These are phyloP conservation scores for Aureobasidium vineae DNA, from an alignment of 2,329 filamentous ascomycete species.

Conservation along the genomic window DNA sequence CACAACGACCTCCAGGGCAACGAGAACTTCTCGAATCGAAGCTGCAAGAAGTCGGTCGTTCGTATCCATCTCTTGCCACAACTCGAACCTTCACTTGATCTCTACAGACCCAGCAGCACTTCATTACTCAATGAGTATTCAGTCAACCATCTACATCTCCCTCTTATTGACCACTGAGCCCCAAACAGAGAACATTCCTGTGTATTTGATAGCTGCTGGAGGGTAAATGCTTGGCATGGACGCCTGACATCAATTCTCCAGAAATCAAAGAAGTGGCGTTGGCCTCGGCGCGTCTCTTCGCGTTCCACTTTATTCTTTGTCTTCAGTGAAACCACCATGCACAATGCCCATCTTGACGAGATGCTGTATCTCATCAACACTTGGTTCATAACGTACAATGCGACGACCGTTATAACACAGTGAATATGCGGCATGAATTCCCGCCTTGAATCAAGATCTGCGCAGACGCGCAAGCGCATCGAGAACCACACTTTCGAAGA, in stretches of 20 bases:
- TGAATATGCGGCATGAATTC: constrained; percentile 55
- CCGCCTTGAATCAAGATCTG: constrained; percentile 59
- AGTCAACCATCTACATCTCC: neutral
- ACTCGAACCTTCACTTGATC: neutral
- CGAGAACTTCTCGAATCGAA: constrained; percentile 1
- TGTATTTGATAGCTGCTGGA: neutral
- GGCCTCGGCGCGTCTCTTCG: constrained; percentile 5
- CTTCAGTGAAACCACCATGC: neutral
- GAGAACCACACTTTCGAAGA: constrained; percentile 70
- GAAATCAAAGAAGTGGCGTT: constrained; percentile 22
- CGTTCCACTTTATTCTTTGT: constrained; percentile 23
- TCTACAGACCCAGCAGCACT: neutral
- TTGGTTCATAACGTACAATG: neutral
- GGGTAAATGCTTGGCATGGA: neutral
- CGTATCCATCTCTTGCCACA: neutral
- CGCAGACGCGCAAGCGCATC: constrained; percentile 61
- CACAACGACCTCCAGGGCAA: constrained; percentile 6
- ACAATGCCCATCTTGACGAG: constrained; percentile 1
- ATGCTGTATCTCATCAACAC: neutral
- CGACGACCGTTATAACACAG: neutral
- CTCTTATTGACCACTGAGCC: neutral
- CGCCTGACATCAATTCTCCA: neutral
- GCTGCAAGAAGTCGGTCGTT: neutral
- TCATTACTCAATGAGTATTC: neutral
- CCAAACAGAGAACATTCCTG: neutral